Base-by-base conservation (phyloP, 169 alveolate genomes). In the Plasmodium falciparum region DNA sequence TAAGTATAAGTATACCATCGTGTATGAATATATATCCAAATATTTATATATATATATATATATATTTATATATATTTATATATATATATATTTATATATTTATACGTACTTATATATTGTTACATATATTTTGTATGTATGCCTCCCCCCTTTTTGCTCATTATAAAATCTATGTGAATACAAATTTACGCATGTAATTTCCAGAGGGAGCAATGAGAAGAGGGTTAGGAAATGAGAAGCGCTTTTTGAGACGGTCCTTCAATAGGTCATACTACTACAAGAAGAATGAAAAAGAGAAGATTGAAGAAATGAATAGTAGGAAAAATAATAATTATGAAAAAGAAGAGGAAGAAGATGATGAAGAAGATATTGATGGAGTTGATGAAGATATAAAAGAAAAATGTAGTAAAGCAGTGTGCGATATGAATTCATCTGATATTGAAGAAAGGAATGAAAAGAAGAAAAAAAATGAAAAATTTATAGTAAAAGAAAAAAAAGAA, bases 281-380 rank as follows among this genome's bases (percentile, higher is more conserved):
- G 65, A 80, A 69, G 11, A 59, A 58, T 17, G 90, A 70, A n/a
- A 59, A 80, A 49, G 83, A 80, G 50, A 74, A 80, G 72, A 61
- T 47, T 6, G 52, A 56, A 5, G 59, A 26, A 11, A 69, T 13
- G n/a, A 72, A 17, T 12, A 69, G 49, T 12, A 66, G 47, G 33
- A 80, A 66, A 22, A 49, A 33, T 15, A 80, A 69, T 12, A 63
- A 63, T 11, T 22, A 56, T 26, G 50, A 54, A 20, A 73, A 43
- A n/a, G 89, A 49, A 78, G 71, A 71, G 58, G 63, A 52, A 59
- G 52, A 65, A 39, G 69, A 54, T 29, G 86, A 24, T 8, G 56
- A 20, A n/a, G 67, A 58, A 56, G 74, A 43, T 15, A 72, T 5
- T 54, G 74, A 83, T 11, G 67, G 20, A 26, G 69, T 54, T 6